phyloP scores from a whole-genome alignment of 2,329 filamentous ascomycete genomes.

The Diaporthe aspalathi region DNA sequence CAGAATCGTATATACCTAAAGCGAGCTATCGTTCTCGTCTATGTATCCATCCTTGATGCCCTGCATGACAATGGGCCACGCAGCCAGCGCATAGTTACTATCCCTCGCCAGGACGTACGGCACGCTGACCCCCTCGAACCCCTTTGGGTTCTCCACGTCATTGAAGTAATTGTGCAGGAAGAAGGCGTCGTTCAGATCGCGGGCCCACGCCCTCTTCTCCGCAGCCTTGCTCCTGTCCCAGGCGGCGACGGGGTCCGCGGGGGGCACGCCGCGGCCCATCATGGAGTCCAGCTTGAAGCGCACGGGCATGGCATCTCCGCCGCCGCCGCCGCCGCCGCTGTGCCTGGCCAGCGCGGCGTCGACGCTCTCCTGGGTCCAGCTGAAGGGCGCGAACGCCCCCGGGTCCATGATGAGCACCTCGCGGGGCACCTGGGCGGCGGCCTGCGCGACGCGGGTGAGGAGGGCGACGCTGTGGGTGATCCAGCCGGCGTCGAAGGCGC shows the following conservation, averaged over 20 bases:
- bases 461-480: slow-evolving; percentile 41
- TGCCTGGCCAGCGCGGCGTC: neutral
- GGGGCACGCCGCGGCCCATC: too few relatives aligned
- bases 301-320: neutral
- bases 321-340: neutral
- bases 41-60: slow-evolving; percentile 36
- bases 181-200: slow-evolving; percentile 35
- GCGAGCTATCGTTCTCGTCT: slow-evolving; percentile 10
- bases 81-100: slow-evolving; percentile 37
- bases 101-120: slow-evolving; percentile 29
- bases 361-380: slow-evolving; percentile 40
- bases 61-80: slow-evolving; percentile 44
- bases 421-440: slow-evolving; percentile 40
- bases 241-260: neutral
- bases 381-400: slow-evolving; percentile 43
- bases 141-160: slow-evolving; percentile 34
- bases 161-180: slow-evolving; percentile 33
- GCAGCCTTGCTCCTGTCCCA: neutral
- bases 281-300: neutral
- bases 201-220: neutral
- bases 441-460: slow-evolving; percentile 44
- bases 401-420: slow-evolving; percentile 46
- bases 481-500: slow-evolving; percentile 44
- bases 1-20: neutral
- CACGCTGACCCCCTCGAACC: slow-evolving; percentile 10